phyloP scores from a whole-genome alignment of 2,329 filamentous ascomycete species.

The Sporothrix phasma region DNA sequence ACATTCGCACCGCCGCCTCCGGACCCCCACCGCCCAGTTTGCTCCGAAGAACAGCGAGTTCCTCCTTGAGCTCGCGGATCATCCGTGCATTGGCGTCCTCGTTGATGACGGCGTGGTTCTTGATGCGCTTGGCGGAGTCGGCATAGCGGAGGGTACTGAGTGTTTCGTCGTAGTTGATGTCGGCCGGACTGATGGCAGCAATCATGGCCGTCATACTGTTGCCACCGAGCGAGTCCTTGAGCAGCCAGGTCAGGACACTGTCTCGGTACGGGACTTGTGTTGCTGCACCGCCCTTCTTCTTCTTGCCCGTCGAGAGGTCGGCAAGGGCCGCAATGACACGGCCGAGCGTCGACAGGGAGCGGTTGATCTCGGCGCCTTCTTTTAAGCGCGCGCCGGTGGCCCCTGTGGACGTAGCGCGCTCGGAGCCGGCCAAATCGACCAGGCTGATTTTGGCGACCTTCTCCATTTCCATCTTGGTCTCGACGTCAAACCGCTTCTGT shows the following conservation, averaged over 20 bases:
- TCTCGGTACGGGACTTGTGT: constrained; percentile 90
- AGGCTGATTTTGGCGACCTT: constrained; percentile 97
- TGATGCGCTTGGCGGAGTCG: constrained; percentile 96
- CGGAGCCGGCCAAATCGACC: constrained; percentile 94
- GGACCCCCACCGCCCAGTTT: constrained; percentile 57
- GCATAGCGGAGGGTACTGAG: constrained; percentile 92
- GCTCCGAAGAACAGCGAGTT: constrained; percentile 72
- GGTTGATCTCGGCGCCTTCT: constrained; percentile 97
- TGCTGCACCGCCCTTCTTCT: constrained; percentile 61
- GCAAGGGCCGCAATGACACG: constrained; percentile 95
- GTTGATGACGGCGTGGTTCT: constrained; percentile 99
- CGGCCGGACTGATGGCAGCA: constrained; percentile 92
- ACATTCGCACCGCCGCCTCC: constrained; percentile 34
- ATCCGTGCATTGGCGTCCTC: constrained; percentile 98
- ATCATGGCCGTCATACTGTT: constrained; percentile 99
- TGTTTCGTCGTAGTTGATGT: constrained; percentile 98
- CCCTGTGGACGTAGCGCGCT: constrained; percentile 92
- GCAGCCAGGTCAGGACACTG: constrained; percentile 87
- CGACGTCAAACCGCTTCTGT: constrained; percentile 80
- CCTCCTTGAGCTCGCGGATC: constrained; percentile 96
- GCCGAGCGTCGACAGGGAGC: constrained; percentile 88
- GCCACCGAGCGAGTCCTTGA: constrained; percentile 93
- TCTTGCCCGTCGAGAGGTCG: constrained; percentile 77
- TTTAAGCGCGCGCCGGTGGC: constrained; percentile 91
- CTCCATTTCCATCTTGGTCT: constrained; percentile 95